Conservation (phyloP, 768 basidiomycete species). For the Pholiota conissans region DNA sequence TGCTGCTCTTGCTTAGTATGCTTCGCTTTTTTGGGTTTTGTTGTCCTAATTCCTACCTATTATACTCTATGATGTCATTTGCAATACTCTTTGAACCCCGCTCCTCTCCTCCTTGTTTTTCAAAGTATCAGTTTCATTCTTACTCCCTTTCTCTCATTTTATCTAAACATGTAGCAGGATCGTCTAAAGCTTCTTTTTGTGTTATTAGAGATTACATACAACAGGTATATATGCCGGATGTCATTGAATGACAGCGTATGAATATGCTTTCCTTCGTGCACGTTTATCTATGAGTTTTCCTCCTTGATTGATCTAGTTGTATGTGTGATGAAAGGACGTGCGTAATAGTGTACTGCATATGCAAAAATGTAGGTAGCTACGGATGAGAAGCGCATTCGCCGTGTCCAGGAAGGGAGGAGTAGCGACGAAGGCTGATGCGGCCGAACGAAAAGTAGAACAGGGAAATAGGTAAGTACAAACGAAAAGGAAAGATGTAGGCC, state of each 20-base stretch:
- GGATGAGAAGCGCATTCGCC: background rate
- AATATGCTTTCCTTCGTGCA: background rate
- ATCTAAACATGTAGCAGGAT: conserved; percentile 8
- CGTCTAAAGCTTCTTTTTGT: background rate
- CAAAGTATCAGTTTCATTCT: background rate
- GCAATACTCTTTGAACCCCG: background rate
- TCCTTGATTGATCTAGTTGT: background rate
- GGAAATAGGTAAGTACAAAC: too few species aligned
- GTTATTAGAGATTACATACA: conserved; percentile 1
- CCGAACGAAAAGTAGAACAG: background rate
- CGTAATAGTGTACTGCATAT: background rate
- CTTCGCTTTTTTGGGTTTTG: background rate
- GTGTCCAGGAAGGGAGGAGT: background rate
- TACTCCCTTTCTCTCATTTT: background rate
- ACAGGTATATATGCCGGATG: background rate
- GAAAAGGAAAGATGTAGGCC: too few species aligned
- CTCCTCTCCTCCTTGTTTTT: background rate
- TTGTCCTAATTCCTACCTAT: background rate
- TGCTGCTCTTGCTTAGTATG: background rate
- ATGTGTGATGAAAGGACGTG: background rate
- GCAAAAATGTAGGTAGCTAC: background rate
- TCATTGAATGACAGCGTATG: background rate
- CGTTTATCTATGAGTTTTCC: background rate
- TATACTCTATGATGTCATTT: too few species aligned
- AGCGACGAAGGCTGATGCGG: background rate